Evolutionary conservation across 2,329 filamentous ascomycete genomes (phyloP).

Genomic region (Pestalotiopsis sp.): DNA sequence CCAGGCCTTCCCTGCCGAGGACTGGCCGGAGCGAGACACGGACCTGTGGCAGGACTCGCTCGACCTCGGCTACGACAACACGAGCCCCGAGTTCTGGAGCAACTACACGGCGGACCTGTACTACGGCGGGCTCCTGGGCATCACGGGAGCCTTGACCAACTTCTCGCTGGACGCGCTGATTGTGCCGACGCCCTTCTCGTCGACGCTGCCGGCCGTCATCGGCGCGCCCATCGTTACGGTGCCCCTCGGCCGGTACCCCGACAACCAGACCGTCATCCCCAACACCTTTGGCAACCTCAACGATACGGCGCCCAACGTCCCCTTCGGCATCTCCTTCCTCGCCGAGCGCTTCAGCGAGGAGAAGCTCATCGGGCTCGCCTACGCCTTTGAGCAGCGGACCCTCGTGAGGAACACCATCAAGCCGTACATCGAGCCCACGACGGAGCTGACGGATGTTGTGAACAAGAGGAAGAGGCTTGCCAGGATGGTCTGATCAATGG

Average conservation of each 20-base stretch:
- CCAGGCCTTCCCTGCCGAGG: slow-evolving; percentile 51
- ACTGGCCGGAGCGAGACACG: slow-evolving; percentile 65
- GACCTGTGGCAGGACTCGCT: slow-evolving; percentile 56
- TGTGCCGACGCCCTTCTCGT: slow-evolving; percentile 54
- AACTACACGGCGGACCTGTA: slow-evolving; percentile 55
- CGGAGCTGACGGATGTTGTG: slow-evolving; percentile 30
- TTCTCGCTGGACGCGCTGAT: slow-evolving; percentile 64
- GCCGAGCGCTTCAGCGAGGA: slow-evolving; percentile 64
- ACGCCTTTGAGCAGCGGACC: slow-evolving; percentile 68
- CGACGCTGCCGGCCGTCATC: slow-evolving; percentile 55
- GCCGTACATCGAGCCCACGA: slow-evolving; percentile 32
- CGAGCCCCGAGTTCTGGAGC: slow-evolving; percentile 57
- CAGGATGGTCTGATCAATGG: neutral
- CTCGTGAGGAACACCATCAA: slow-evolving; percentile 28
- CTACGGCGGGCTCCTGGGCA: slow-evolving; percentile 59
- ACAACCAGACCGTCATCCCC: slow-evolving; percentile 48
- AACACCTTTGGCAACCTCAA: slow-evolving; percentile 53
- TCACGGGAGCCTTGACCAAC: slow-evolving; percentile 60
- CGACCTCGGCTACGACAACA: slow-evolving; percentile 55
- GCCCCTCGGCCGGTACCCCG: slow-evolving; percentile 54
- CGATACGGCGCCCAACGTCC: slow-evolving; percentile 52
- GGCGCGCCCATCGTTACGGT: slow-evolving; percentile 65
- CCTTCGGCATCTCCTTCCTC: slow-evolving; percentile 66
- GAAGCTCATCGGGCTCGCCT: slow-evolving; percentile 64
- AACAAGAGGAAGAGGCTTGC: slow-evolving; percentile 1